Evolutionary conservation across 2,329 filamentous ascomycete genomes (phyloP), one percentile per base, ranked within the genome.

Genomic region (Dactylonectria estremocensis): DNA sequence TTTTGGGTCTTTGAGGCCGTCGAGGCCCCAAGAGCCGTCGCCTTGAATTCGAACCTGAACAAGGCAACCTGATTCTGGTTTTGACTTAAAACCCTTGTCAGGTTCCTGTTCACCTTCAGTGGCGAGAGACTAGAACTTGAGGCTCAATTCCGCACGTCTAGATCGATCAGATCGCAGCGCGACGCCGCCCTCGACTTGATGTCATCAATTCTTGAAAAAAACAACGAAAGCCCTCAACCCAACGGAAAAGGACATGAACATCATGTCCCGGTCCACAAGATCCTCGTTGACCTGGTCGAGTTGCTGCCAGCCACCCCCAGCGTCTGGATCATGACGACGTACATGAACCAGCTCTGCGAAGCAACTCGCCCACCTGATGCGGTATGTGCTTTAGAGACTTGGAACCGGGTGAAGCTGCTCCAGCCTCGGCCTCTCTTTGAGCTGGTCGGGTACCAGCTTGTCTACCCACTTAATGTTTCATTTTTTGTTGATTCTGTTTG

Each of bases 261-360:
- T 13, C 58, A 69, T 75, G 67, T 60, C n/a, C 58, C 66, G 31
- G 55, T 68, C 11, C 56, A 66, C 3, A 58, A 52, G 14, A 16
- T 66, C 58, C 50, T 70, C 28, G 22, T 56, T 22, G 73, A 73
- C 48, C 45, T 74, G 60, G 59, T 67, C 52, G 74, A 76, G 54
- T 56, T 76, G 52, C 54, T 74, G 9, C 68, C 72, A 55, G 72
- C 74, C 52, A 66, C 66, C 33, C 66, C 60, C 37, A 76, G 72
- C 52, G 69, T 66, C 49, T 73, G 71, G 72, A 53, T 71, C 52
- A 69, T 76, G 60, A 72, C 72, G 16, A 62, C 40, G 8, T 72
- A 72, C 48, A 71, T 74, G 68, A 49, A 56, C 54, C 74, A 71
- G 43, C 35, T 68, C 49, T 57, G 59, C 60, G 48, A 70, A 59